These are phyloP conservation scores for Cephalotrichum gorgonifer DNA, from an alignment of 2,329 filamentous ascomycete genomes.

Conservation along the genomic window DNA sequence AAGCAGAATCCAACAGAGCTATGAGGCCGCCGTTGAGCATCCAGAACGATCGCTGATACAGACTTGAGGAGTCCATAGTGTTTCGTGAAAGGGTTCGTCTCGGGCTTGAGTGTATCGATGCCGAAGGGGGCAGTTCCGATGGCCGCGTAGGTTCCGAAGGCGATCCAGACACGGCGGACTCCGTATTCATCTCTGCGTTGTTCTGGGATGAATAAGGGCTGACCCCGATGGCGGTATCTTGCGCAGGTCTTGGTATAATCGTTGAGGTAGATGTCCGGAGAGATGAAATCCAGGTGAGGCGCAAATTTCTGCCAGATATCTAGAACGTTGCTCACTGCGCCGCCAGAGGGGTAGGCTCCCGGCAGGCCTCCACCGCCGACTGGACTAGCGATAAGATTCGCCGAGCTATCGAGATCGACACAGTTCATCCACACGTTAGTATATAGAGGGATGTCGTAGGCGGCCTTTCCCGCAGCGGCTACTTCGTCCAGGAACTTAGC, in stretches of 20 bases:
- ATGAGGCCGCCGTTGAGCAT: slow-evolving; percentile 23
- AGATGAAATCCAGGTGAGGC: slow-evolving; percentile 27
- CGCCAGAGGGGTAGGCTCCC: slow-evolving; percentile 20
- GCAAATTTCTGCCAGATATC: slow-evolving; percentile 24
- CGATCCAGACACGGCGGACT: slow-evolving; percentile 26
- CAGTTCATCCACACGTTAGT: slow-evolving; percentile 18
- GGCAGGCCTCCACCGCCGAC: slow-evolving; percentile 16
- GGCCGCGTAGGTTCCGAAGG: slow-evolving; percentile 8
- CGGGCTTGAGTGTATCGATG: slow-evolving; percentile 16
- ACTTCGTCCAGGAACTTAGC: slow-evolving; percentile 15
- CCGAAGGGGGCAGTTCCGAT: slow-evolving; percentile 23
- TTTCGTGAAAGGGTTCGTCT: slow-evolving; percentile 14
- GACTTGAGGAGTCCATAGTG: slow-evolving; percentile 23
- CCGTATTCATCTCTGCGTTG: slow-evolving; percentile 32
- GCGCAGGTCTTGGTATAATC: slow-evolving; percentile 21
- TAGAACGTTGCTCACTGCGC: slow-evolving; percentile 13
- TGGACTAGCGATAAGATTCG: slow-evolving; percentile 9
- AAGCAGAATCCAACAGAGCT: slow-evolving; percentile 21
- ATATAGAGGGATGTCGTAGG: slow-evolving; percentile 14
- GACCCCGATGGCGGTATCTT: slow-evolving; percentile 25
- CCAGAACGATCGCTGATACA: slow-evolving; percentile 11
- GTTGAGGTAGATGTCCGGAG: slow-evolving; percentile 20
- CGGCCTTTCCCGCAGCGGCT: slow-evolving; percentile 14
- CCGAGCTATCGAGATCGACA: slow-evolving; percentile 11
- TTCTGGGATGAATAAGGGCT: slow-evolving; percentile 37